Evolutionary conservation across 352 stramenopile species (phyloP), one percentile per base, ranked within the genome.

Genomic region (Phytophthora cryptogea): DNA sequence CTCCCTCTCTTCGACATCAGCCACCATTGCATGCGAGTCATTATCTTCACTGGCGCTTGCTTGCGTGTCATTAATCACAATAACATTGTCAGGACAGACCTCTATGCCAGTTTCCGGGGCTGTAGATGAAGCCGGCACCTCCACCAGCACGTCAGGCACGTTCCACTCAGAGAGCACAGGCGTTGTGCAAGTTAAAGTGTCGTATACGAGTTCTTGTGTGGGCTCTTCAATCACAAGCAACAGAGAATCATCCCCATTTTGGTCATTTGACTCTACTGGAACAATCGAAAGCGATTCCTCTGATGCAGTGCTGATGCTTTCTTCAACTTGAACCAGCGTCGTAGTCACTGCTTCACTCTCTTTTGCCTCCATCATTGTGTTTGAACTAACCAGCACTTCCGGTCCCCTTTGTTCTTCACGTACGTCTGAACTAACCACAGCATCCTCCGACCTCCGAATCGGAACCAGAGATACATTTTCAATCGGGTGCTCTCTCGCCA

Each of bases 401-500:
- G 2, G 42, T 33, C 35, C 5, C 5, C 42, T 23, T 35, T 33
- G 13, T 23, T 49, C 42, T 27, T 9, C 16, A 37, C 32, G 32
- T 37, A 37, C 32, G 0, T 37, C 10, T 13, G 10, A 13, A 4
- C 8, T n/a, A 8, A 4, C 16, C 7, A 27, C 26, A 30, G 6
- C 9, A 16, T 43, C 43, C 10, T 61, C 42, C 4, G 42, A 42
- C 36, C 59, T 72, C 11, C 36, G 30, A 20, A 68, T 54, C 13
- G 64, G 52, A 40, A 46, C 63, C 1, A 72, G 58, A 8, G 46
- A 37, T 3, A 72, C 47, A n/a, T 41, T 64, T 30, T 56, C 52
- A 45, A 72, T 68, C 23, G 53, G 46, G 14, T 65, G 46, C 20
- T 63, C 58, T 47, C 52, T 64, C 23, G 41, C 52, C 33, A 52